A percentile compares a stretch with the other conserved stretches of the same genome.
Evolutionary conservation across 257 asterid species (phyloP).

Genomic region (Fraxinus cuspidata): DNA sequence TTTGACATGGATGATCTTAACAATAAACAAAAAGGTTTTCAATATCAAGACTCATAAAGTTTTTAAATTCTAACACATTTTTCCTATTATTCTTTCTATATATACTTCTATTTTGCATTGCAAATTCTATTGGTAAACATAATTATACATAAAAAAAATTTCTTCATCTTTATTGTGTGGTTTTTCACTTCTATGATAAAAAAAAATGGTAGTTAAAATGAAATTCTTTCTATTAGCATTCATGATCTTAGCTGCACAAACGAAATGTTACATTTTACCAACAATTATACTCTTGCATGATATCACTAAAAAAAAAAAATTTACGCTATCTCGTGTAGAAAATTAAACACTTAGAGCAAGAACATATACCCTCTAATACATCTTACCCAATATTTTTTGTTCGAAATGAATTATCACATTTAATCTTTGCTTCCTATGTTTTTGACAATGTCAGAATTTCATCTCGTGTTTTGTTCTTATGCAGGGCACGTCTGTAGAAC

Average conservation of each 20-base stretch:
- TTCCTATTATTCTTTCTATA: slow-evolving; percentile 12
- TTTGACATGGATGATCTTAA: too few relatives aligned
- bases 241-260: slow-evolving; percentile 22
- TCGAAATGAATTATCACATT: too few relatives aligned
- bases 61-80: background rate
- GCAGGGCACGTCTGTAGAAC: slow-evolving; percentile 30
- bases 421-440: too few relatives aligned
- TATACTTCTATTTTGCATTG: slow-evolving; percentile 9
- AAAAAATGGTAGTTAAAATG: slow-evolving; percentile 30
- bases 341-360: too few relatives aligned
- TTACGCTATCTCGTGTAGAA: too few relatives aligned
- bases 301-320: too few relatives aligned
- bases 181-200: background rate
- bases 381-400: too few relatives aligned
- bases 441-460: too few relatives aligned
- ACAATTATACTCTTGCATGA: too few relatives aligned
- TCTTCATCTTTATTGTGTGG: background rate
- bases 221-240: slow-evolving; percentile 21
- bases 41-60: too few relatives aligned
- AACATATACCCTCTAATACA: too few relatives aligned
- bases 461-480: background rate
- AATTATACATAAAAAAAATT: background rate
- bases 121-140: background rate
- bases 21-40: too few relatives aligned
- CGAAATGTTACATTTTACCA: slow-evolving; percentile 12